Evolutionary conservation across 495 filamentous ascomycete genomes (phyloP).

Genomic region (Talaromyces liani): DNA sequence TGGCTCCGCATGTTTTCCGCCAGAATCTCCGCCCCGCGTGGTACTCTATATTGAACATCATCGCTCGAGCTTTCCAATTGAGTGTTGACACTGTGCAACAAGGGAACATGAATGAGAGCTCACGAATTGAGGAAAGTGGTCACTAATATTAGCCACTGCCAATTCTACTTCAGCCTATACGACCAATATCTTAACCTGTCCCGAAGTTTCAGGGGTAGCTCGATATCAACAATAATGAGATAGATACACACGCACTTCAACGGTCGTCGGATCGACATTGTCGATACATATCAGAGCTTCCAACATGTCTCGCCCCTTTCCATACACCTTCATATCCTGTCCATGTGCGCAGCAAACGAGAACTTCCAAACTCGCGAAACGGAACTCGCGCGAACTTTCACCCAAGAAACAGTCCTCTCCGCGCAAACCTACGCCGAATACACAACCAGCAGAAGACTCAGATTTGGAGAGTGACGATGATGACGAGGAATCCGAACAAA

Average conservation of each 20-base stretch:
- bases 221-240: neutral
- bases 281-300: neutral
- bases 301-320: constrained; percentile 61
- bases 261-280: neutral
- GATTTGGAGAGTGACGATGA: constrained; percentile 24
- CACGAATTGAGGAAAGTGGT: neutral
- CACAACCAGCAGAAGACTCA: neutral
- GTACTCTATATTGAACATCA: neutral
- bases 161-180: neutral
- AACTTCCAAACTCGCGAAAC: constrained; percentile 30
- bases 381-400: constrained; percentile 32
- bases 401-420: constrained; percentile 28
- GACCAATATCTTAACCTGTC: neutral
- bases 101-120: neutral
- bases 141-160: neutral
- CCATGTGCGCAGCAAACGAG: constrained; percentile 64
- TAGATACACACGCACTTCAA: neutral
- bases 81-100: neutral
- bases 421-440: neutral
- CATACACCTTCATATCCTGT: constrained; percentile 89
- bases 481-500: constrained; percentile 65
- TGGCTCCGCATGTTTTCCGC: neutral
- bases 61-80: neutral
- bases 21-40: constrained; percentile 1
- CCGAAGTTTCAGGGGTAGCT: constrained; percentile 1